Base-by-base conservation (phyloP, 441 rosid species). In the Adansonia grandidieri region DNA sequence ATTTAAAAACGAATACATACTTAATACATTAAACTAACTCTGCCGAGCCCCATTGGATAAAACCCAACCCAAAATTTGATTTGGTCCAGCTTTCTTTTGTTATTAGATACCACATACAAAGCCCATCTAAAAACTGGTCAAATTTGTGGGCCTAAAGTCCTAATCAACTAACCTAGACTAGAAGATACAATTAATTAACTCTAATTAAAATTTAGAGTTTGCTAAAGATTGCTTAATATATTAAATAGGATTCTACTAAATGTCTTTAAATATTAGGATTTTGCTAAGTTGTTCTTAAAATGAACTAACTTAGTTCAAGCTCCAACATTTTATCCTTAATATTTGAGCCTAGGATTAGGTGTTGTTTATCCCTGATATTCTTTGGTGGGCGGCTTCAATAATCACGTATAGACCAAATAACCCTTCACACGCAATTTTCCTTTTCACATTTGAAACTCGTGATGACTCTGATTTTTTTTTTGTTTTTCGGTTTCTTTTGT, bases 41-140 rank as follows among this genome's bases (percentile, higher is more conserved):
- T 4, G 58, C n/a, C n/a, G 15, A 53, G 7, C 57, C 19, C 19
- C 19, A 53, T 53, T 14, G 57, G 57, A 53, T 15, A 15, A 53
- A 53, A 53, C 58, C 58, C 53, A 67, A 67, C 54, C 72, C 54
- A 19, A 45, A 67, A 65, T 3, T 19, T 44, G 54, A 67, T 45
- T 67, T 67, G 71, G 24, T 66, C 57, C 5, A 40, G 6, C 9
- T 4, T 9, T 67, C 32, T 9, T 10, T 67, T 44, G 51, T 44
- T 4, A 17, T 44, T 67, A n/a, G 2, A 37, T 9, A 40, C 19
- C 19, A 63, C 17, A 63, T 32, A 32, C 4, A 32, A 32, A 32
- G 40, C 40, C 40, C 40, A 32, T 32, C 40, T 32, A 32, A 32
- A 32, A 14, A 32, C 40, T 32, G 40, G 40, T 32, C 40, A 32